A percentile compares a stretch with the other conserved stretches of the same genome.
Conservation (phyloP, 1,284 basidiomycete species). For the Cryptococcus sp. region DNA sequence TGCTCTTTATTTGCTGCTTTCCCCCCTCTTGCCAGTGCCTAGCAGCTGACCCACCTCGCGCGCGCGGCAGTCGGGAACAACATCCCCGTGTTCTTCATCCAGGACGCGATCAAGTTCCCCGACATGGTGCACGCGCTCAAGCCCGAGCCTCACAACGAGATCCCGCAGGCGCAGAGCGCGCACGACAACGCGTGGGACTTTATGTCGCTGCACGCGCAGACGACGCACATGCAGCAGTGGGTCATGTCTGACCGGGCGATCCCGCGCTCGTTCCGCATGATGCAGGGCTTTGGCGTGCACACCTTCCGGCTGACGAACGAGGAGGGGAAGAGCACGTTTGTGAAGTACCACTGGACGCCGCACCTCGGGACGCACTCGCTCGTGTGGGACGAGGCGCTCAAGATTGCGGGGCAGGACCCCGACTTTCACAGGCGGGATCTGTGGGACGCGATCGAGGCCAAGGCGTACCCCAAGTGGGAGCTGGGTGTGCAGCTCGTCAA, state of each 20-base stretch:
- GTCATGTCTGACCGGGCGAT: conserved; percentile 74
- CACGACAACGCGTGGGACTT: conserved; percentile 81
- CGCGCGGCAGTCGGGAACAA: conserved; percentile 37
- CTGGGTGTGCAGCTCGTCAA: conserved; percentile 71
- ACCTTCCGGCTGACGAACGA: conserved; percentile 70
- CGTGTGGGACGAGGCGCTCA: conserved; percentile 82
- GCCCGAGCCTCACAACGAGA: conserved; percentile 67
- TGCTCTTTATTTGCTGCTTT: neutral
- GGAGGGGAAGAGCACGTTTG: conserved; percentile 65
- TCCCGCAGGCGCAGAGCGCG: conserved; percentile 53
- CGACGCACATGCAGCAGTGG: conserved; percentile 77
- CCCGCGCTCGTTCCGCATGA: conserved; percentile 76
- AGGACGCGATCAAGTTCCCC: conserved; percentile 71
- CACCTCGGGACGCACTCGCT: conserved; percentile 70
- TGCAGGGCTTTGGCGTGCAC: conserved; percentile 79
- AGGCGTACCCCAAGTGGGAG: conserved; percentile 67
- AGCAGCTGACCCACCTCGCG: no score
- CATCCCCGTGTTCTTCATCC: conserved; percentile 76
- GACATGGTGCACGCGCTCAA: conserved; percentile 68
- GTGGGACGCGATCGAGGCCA: conserved; percentile 68
- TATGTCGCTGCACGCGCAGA: conserved; percentile 53
- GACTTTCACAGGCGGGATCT: conserved; percentile 79
- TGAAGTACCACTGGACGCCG: conserved; percentile 80
- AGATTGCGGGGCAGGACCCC: conserved; percentile 63
- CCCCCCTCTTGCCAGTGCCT: neutral